A percentile compares a stretch with the other conserved stretches of the same genome.
phyloP scores from a whole-genome alignment of 495 filamentous ascomycete genomes.

The Penicillium verhagenii region DNA sequence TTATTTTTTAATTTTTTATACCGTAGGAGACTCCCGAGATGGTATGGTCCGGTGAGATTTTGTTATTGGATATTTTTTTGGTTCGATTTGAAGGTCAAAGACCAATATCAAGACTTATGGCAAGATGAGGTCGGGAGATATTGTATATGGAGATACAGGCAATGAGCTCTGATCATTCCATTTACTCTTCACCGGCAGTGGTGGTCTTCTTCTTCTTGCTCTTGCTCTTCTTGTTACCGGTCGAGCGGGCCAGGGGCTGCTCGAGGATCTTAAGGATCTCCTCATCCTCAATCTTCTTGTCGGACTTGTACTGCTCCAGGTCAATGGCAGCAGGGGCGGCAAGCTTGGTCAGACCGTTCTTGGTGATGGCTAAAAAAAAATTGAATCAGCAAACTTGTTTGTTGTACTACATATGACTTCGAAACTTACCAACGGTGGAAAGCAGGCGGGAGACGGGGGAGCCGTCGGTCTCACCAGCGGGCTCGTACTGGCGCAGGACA shows the following conservation, averaged over 20 bases:
- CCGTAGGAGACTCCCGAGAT: neutral
- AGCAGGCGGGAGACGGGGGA: conserved; percentile 80
- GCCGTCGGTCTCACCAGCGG: conserved; percentile 87
- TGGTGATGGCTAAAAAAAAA: conserved; percentile 75
- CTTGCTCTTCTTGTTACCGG: conserved; percentile 71
- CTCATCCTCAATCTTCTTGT: conserved; percentile 97
- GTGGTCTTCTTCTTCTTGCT: conserved; percentile 90
- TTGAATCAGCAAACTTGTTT: conserved; percentile 13
- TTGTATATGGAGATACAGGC: conserved; percentile 12
- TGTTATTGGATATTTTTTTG: conserved; percentile 31
- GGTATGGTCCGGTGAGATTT: conserved; percentile 17
- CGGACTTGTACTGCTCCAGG: conserved; percentile 75
- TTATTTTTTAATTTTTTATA: neutral
- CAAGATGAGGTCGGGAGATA: conserved; percentile 14
- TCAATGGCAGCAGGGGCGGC: conserved; percentile 71
- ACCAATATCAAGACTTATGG: conserved; percentile 8
- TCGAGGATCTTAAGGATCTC: conserved; percentile 92
- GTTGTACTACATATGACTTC: conserved; percentile 11
- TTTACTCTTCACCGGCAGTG: conserved; percentile 63
- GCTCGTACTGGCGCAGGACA: conserved; percentile 92
- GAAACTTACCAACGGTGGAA: conserved; percentile 79
- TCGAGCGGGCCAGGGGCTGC: conserved; percentile 73
- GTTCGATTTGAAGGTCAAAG: conserved; percentile 2
- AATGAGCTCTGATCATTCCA: conserved; percentile 10
- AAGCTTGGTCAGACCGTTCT: conserved; percentile 89